Evolutionary conservation across 805 yeast genomes (phyloP).

Genomic region (Monosporozyma yasuniensis): DNA sequence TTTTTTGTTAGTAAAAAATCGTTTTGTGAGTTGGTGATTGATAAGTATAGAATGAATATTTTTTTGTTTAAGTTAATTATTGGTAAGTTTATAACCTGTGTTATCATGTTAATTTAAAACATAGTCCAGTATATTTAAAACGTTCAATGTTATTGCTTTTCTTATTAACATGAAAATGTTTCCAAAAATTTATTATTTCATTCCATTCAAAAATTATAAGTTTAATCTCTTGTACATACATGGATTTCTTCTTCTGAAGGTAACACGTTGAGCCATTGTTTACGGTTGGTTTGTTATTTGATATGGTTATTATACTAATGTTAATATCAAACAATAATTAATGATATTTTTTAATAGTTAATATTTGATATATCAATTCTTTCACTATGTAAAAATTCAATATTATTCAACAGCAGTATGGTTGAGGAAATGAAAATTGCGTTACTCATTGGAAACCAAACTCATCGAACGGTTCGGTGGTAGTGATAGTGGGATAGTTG

Average conservation of each 20-base stretch:
- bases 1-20: conserved; percentile 5
- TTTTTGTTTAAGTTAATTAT: no score
- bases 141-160: no score
- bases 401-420: not conserved
- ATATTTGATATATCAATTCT: not conserved
- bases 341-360: not conserved
- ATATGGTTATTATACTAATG: not conserved
- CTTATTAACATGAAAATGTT: no score
- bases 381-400: not conserved
- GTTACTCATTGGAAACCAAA: not conserved
- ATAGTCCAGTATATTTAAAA: no score
- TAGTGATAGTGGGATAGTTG: no score
- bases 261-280: conserved; percentile 97
- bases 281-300: conserved; percentile 23
- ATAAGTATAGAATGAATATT: no score
- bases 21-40: no score
- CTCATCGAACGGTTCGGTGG: not conserved
- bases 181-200: not conserved
- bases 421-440: not conserved
- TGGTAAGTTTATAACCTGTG: no score
- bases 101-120: no score
- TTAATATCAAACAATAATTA: not conserved
- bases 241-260: conserved; percentile 98
- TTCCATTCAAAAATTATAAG: not conserved
- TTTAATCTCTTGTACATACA: conserved; percentile 51